Evolutionary conservation across 805 yeast species (phyloP), one percentile per base, ranked within the genome.

Genomic region (Lipomyces lipofer): DNA sequence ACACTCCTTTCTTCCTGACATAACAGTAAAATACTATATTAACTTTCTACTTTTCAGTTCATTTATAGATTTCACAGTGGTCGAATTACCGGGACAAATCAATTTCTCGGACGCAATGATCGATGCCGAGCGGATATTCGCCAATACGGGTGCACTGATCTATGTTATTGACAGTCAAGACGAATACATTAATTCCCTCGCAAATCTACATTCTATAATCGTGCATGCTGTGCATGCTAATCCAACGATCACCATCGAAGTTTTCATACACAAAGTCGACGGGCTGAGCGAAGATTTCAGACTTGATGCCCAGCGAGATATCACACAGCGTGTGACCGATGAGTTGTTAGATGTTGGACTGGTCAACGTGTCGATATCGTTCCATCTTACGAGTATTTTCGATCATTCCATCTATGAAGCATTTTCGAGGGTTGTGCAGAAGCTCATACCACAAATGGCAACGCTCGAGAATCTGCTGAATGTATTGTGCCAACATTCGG

Each of bases 401-500:
- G 98, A 94, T 69, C 97, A 91, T 69, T 87, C 96, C 17, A 89
- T 94, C 43, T 90, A 91, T 68, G 99, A 92, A 70, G 97, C 97
- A 1, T 88, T 94, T 64, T 86, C 96, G 13, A 78, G 96, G 64
- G 90, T 94, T 49, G 90, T 92, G 4, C 98, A 94, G 66, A 90
- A 91, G 63, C 76, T 92, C 56, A 86, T 94, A 29, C 87, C 90
- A 15, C 97, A 94, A 66, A 75, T 91, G 46, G 95, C 97, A 2
- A 82, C 85, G 29, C 74, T 94, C 60, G 98, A 94, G 63, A 89
- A 88, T 67, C 75, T 94, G 78, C 77, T 94, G 64, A 97, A 94
- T 69, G 82, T 88, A 60, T 74, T 94, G 56, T 91, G 92, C 61
- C 90, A 88, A 59, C 94, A 90, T 67, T 85, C 91, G 12, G 86